phyloP scores from a whole-genome alignment of 2,329 filamentous ascomycete genomes.

The Sordariomycetes sp. region DNA sequence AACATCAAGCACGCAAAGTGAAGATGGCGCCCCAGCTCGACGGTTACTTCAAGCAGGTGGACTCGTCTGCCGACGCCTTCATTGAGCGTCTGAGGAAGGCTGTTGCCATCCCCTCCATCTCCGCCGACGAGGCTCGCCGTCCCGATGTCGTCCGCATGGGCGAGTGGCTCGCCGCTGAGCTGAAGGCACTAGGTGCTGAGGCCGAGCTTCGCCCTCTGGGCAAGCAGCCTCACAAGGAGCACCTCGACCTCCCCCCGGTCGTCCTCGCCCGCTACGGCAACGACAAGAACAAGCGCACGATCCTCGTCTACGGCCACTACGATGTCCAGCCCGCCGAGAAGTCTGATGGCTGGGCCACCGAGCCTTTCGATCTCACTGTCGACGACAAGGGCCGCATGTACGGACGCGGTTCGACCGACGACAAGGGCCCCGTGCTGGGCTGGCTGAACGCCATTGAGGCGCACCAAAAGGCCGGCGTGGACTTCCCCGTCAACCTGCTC shows the following conservation, averaged over 20 bases:
- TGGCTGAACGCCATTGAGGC: constrained; percentile 98
- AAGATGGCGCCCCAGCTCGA: constrained; percentile 89
- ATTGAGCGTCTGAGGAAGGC: constrained; percentile 86
- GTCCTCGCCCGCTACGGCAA: constrained; percentile 87
- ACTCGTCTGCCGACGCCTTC: constrained; percentile 68
- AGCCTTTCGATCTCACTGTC: constrained; percentile 82
- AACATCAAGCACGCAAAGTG: constrained; percentile 54
- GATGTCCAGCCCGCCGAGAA: constrained; percentile 93
- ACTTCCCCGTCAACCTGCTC: constrained; percentile 93
- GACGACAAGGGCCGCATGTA: constrained; percentile 94
- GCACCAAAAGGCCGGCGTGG: constrained; percentile 87
- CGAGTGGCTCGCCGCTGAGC: constrained; percentile 76
- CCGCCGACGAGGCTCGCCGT: constrained; percentile 79
- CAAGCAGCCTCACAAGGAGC: constrained; percentile 83
- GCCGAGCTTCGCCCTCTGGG: constrained; percentile 83
- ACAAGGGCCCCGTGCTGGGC: constrained; percentile 94
- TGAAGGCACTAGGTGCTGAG: constrained; percentile 73
- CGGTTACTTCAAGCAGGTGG: constrained; percentile 87
- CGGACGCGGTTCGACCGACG: constrained; percentile 89
- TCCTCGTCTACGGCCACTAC: constrained; percentile 97
- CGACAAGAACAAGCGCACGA: constrained; percentile 87
- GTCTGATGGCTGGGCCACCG: constrained; percentile 91
- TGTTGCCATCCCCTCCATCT: constrained; percentile 93
- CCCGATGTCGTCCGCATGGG: constrained; percentile 96
- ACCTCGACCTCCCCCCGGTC: constrained; percentile 86